phyloP scores from a whole-genome alignment of 176 grass and related monocot species.

The Poa annua region DNA sequence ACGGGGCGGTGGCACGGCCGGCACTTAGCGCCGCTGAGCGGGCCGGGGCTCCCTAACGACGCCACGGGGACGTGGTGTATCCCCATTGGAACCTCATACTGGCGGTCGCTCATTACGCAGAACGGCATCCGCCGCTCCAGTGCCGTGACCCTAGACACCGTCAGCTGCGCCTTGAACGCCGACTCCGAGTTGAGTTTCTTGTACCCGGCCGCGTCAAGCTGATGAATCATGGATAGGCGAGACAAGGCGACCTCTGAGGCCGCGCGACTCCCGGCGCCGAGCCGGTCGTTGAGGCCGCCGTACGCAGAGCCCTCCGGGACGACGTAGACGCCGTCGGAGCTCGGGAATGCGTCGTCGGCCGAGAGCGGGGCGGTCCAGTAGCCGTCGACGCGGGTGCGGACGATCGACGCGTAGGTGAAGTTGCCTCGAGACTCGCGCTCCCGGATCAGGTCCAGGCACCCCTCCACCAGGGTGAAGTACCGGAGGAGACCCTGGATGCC shows the following conservation, averaged over 20 bases:
- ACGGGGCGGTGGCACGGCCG: not conserved
- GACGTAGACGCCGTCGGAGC: slow-evolving; percentile 40
- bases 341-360: not conserved
- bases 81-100: too few relatives aligned
- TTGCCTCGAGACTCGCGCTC: slow-evolving; percentile 52
- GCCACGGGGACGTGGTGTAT: too few relatives aligned
- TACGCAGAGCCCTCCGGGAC: slow-evolving; percentile 68
- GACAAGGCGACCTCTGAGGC: slow-evolving; percentile 56
- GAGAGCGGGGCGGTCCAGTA: slow-evolving; percentile 59
- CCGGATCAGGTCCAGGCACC: slow-evolving; percentile 70
- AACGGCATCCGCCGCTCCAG: too few relatives aligned
- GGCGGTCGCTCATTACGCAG: too few relatives aligned
- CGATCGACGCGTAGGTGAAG: slow-evolving; percentile 64
- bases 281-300: slow-evolving; percentile 81
- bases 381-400: slow-evolving; percentile 77
- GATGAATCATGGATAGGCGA: slow-evolving; percentile 56
- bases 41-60: too few relatives aligned
- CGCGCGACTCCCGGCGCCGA: slow-evolving; percentile 47
- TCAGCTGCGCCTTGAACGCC: slow-evolving; percentile 69
- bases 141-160: not conserved
- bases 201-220: slow-evolving; percentile 44
- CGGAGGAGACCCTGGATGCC: slow-evolving; percentile 60
- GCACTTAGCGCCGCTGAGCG: too few relatives aligned
- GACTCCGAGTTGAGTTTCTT: slow-evolving; percentile 69
- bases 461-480: slow-evolving; percentile 82